Base-by-base conservation (phyloP, 768 basidiomycete genomes). In the Artomyces pyxidatus region DNA sequence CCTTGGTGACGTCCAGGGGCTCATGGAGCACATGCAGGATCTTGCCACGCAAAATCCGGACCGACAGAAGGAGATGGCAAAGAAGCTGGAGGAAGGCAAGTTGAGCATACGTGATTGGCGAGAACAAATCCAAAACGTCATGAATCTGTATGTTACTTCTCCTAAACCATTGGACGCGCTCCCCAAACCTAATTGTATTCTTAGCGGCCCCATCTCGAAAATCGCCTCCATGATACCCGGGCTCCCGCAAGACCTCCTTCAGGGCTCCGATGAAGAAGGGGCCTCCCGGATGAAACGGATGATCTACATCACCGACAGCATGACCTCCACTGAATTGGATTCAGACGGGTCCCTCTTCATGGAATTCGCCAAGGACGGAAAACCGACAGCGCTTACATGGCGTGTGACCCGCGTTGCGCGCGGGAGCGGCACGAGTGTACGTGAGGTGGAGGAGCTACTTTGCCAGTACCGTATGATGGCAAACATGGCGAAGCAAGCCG, bases 181-280 rank as follows among this genome's bases (percentile, higher is more conserved):
- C n/a, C 26, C 42, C 14, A 45, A 41, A 17, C 51, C 39, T 19
- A 51, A 14, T 48, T 55, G 21, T 30, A 11, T 26, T 52, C 55
- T 8, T 61, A 96, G 94, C 90, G 96, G 96, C n/a, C 94, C 96
- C 7, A 81, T 99, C 47, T 91, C 88, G 61, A 99, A 99, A 68
- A 94, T 99, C 60, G 93, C 96, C 25, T 91, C 88, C 14, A 97
- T 98, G 92, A 99, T 99, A 52, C 96, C 96, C 3, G 96, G 96
- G 23, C 78, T 99, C 53, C 88, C 91, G 11, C 88, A 92, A 58
- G 91, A 90, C 37, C 69, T 98, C 57, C 75, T 97, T 49, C 85
- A 88, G 60, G 94, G 91, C 23, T 87, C 85, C 22, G 95, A 97
- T 60, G 94, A 97, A 65, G 95, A 99, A 58, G 91, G 89, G 26